Base-by-base conservation (phyloP, 306 rosid genomes). In the Calophaca sinica region DNA sequence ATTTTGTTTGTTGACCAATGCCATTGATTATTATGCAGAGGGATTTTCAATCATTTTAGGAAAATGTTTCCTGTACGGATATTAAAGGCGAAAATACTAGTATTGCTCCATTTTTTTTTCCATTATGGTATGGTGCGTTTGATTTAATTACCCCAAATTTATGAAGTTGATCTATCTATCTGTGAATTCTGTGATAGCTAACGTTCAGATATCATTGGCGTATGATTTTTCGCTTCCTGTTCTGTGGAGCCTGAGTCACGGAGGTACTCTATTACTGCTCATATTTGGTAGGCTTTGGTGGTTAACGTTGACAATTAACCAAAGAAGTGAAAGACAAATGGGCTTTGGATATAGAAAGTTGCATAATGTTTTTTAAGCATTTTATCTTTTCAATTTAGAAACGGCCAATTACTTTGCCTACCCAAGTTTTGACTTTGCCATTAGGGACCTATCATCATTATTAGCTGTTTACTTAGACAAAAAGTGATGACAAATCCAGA, bases 401-500 rank as follows among this genome's bases (percentile, higher is more conserved):
- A 81, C 48, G 75, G 62, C 82, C 78, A 63, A 72, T 71, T 75
- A 9, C 72, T 76, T 80, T 85, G 71, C 81, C 72, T 73, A 49
- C 80, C 68, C 79, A 72, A 45, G 86, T 63, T 69, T 85, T 84
- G 83, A 82, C 85, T 62, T 88, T 83, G 46, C 61, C 74, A 73
- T 82, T 69, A 46, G 70, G 66, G 79, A 79, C 81, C 71, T 60
- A 9, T 82, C 63, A 73, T 79, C 59, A 87, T 87, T 55, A 88
- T 81, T 71, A 79, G 68, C 54, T 63, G 86, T 77, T 84, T 82
- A 52, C 87, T 76, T 84, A 59, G 84, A 81, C 80, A 73, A 80
- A 82, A 84, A 71, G 87, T 61, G 73, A 73, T 59, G 79, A 76
- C 82, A 84, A 78, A 59, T 72, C 64, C 82, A 78, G 62, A 79